These are phyloP conservation scores for Pyrenophora seminiperda DNA, from an alignment of 2,329 filamentous ascomycete genomes.

Conservation along the genomic window DNA sequence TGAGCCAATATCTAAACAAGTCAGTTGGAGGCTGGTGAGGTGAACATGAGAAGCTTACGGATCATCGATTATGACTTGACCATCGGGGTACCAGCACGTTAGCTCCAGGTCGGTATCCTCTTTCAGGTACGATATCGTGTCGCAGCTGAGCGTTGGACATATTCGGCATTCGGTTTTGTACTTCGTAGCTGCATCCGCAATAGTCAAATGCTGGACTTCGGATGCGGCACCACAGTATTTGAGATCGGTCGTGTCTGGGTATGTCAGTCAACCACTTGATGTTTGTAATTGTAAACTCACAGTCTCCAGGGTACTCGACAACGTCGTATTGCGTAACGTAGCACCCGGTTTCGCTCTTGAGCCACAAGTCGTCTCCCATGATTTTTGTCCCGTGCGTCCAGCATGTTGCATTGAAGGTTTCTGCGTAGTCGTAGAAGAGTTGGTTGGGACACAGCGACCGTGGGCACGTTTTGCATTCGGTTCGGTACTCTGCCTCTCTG, in stretches of 20 bases:
- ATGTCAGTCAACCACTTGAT: neutral
- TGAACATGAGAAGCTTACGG: conserved; percentile 18
- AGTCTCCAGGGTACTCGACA: conserved; percentile 32
- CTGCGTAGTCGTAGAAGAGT: conserved; percentile 20
- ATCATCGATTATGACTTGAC: conserved; percentile 35
- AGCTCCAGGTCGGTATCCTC: conserved; percentile 36
- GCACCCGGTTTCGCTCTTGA: conserved; percentile 34
- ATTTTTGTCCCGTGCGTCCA: conserved; percentile 40
- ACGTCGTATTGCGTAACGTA: conserved; percentile 42
- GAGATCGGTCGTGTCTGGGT: conserved; percentile 28
- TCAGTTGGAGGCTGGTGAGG: neutral
- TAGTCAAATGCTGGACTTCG: conserved; percentile 32
- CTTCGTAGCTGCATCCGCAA: conserved; percentile 27
- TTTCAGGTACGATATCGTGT: conserved; percentile 26
- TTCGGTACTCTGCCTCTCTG: conserved; percentile 29
- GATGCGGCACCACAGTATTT: conserved; percentile 35
- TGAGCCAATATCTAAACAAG: conserved; percentile 30
- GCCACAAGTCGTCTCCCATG: conserved; percentile 34
- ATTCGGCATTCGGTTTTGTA: conserved; percentile 41
- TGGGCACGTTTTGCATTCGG: conserved; percentile 42
- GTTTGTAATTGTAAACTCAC: conserved; percentile 11
- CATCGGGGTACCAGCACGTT: conserved; percentile 37
- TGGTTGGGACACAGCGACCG: conserved; percentile 36
- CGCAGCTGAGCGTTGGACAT: conserved; percentile 30
- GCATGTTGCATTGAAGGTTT: conserved; percentile 34